Percentiles rank a stretch among this genome's conserved stretches.
These are phyloP conservation scores for Leccinellum luteum DNA, from an alignment of 768 basidiomycete genomes.

Conservation along the genomic window DNA sequence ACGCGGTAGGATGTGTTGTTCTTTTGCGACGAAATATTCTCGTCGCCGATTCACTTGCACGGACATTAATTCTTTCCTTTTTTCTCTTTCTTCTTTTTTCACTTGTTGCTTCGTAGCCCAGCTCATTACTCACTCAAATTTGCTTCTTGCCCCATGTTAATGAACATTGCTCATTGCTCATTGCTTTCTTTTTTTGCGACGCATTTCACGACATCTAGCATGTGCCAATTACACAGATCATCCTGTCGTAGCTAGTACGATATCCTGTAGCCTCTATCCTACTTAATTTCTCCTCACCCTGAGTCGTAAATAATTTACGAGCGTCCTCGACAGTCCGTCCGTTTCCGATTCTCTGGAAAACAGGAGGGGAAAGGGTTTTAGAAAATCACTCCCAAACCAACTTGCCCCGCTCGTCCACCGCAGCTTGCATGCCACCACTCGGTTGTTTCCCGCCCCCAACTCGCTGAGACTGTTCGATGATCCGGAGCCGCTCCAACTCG, in stretches of 20 bases:
- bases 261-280: conserved; percentile 4
- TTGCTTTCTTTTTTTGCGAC: conserved; percentile 5
- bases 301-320: conserved; percentile 25
- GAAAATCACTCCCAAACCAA: conserved; percentile 49
- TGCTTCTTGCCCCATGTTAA: conserved; percentile 4
- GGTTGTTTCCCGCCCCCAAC: conserved; percentile 24
- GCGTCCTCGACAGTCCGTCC: conserved; percentile 1
- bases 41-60: conserved; percentile 10
- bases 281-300: not conserved
- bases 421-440: conserved; percentile 62
- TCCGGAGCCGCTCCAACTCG: conserved; percentile 53
- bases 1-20: conserved; percentile 3
- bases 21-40: not conserved
- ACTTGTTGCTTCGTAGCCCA: not conserved
- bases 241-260: conserved; percentile 10
- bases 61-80: conserved; percentile 22
- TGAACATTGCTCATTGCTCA: conserved; percentile 3
- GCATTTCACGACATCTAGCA: conserved; percentile 24
- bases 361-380: not conserved
- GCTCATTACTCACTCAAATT: conserved; percentile 5
- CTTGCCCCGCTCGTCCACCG: conserved; percentile 55
- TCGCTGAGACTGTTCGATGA: conserved; percentile 42
- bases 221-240: conserved; percentile 14
- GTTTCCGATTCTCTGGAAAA: not conserved
- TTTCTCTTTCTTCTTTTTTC: not conserved